Conservation (phyloP, 371 early-diverging fungal species). For the Mortierella sp. region DNA sequence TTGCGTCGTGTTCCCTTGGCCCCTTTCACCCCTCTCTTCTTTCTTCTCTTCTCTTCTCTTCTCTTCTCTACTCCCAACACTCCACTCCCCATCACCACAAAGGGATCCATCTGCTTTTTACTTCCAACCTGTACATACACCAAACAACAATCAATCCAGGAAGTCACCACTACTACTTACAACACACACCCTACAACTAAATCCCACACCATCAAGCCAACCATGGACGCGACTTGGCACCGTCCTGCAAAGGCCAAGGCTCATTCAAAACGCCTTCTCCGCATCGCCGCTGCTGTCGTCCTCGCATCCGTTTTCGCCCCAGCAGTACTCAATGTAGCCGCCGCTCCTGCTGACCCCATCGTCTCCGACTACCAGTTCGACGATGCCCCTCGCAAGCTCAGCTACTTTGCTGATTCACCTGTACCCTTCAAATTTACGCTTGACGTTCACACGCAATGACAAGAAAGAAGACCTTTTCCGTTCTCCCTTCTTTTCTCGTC, state of each 20-base stretch:
- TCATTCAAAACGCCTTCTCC: conserved; percentile 6
- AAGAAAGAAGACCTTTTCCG: background rate
- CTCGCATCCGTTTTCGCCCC: conserved; percentile 20
- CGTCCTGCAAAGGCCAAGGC: conserved; percentile 13
- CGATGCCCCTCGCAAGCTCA: conserved; percentile 66
- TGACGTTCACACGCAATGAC: background rate
- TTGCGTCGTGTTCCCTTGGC: background rate
- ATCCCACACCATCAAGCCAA: conserved; percentile 77
- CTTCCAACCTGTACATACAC: conserved; percentile 58
- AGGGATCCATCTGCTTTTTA: conserved; percentile 83
- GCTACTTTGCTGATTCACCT: conserved; percentile 78
- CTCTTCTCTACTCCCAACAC: background rate
- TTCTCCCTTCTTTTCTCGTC: background rate
- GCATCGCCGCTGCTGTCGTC: conserved; percentile 21
- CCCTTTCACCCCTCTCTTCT: background rate
- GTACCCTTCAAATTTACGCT: conserved; percentile 57
- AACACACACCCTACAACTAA: conserved; percentile 77
- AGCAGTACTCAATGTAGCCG: conserved; percentile 8
- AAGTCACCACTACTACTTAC: conserved; percentile 73
- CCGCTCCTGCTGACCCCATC: conserved; percentile 32
- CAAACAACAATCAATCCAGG: background rate
- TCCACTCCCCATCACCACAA: background rate
- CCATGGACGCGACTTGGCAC: conserved; percentile 52
- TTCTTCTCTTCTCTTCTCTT: background rate
- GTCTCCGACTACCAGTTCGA: conserved; percentile 63